Evolutionary conservation across 306 rosid species (phyloP).

Genomic region (Prunus campanulata): DNA sequence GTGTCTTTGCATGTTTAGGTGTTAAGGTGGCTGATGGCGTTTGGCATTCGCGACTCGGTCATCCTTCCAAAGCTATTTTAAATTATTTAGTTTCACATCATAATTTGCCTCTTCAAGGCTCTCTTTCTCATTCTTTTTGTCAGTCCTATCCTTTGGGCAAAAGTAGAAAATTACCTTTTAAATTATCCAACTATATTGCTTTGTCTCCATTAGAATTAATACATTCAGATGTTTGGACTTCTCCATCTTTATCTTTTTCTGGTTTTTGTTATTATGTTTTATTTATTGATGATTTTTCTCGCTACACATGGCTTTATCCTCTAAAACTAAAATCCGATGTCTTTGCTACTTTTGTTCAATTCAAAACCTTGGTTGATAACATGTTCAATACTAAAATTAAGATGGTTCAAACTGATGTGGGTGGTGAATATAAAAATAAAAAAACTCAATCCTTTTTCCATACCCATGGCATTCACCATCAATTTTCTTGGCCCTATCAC

Average conservation of each 20-base stretch:
- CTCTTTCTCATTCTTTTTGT: neutral
- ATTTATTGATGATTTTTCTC: neutral
- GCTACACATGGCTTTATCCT: neutral
- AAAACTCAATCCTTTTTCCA: accelerated
- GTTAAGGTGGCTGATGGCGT: neutral
- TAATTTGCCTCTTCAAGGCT: neutral
- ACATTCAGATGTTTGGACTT: neutral
- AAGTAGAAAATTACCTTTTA: neutral
- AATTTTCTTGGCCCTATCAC: neutral
- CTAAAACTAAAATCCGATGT: neutral
- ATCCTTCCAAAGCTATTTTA: neutral
- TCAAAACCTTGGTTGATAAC: neutral
- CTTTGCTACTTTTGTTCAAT: neutral
- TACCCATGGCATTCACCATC: neutral
- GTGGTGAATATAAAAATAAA: neutral
- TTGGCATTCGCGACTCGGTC: neutral
- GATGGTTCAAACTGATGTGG: neutral
- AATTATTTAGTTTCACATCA: neutral
- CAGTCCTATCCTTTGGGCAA: neutral
- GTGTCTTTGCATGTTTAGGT: neutral
- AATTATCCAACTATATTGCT: neutral
- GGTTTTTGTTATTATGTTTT: neutral
- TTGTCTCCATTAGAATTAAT: neutral
- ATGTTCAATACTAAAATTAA: neutral
- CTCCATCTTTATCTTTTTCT: neutral